These are phyloP conservation scores for Trichophyton equinum DNA, from an alignment of 2,329 filamentous ascomycete genomes.

Conservation along the genomic window DNA sequence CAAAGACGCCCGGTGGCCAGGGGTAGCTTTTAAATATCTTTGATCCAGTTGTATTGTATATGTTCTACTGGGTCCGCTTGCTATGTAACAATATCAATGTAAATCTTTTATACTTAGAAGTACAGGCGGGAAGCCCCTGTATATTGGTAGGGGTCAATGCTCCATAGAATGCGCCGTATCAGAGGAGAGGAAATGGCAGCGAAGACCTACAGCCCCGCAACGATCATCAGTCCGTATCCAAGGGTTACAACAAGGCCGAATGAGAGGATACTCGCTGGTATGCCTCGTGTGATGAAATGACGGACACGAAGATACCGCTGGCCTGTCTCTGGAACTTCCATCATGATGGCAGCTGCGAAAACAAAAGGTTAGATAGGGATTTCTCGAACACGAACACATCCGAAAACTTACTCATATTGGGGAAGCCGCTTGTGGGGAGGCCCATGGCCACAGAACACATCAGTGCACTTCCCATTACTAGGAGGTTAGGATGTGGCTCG, in stretches of 20 bases:
- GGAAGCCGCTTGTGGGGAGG: conserved; percentile 88
- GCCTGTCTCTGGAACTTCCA: conserved; percentile 83
- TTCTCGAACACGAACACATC: not conserved
- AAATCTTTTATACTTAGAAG: not conserved
- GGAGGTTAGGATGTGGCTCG: conserved; percentile 78
- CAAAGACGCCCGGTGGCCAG: not conserved
- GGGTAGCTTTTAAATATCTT: not conserved
- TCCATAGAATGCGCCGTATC: not conserved
- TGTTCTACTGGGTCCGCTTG: too few species aligned
- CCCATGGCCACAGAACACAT: conserved; percentile 99
- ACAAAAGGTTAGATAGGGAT: not conserved
- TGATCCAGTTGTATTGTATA: too few species aligned
- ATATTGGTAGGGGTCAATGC: not conserved
- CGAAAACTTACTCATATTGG: conserved; percentile 82
- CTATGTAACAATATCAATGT: too few species aligned
- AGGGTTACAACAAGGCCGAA: conserved; percentile 73
- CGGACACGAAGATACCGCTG: conserved; percentile 83
- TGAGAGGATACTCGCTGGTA: conserved; percentile 73
- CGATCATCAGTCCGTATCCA: conserved; percentile 80
- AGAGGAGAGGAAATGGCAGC: not conserved
- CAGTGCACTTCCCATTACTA: conserved; percentile 88
- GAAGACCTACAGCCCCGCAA: conserved; percentile 49
- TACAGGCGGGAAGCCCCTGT: not conserved
- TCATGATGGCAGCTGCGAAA: conserved; percentile 86
- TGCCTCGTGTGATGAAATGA: conserved; percentile 88